A percentile compares a stretch with the other conserved stretches of the same genome.
phyloP scores from a whole-genome alignment of 1,284 basidiomycete species.

The Athelia psychrophila region DNA sequence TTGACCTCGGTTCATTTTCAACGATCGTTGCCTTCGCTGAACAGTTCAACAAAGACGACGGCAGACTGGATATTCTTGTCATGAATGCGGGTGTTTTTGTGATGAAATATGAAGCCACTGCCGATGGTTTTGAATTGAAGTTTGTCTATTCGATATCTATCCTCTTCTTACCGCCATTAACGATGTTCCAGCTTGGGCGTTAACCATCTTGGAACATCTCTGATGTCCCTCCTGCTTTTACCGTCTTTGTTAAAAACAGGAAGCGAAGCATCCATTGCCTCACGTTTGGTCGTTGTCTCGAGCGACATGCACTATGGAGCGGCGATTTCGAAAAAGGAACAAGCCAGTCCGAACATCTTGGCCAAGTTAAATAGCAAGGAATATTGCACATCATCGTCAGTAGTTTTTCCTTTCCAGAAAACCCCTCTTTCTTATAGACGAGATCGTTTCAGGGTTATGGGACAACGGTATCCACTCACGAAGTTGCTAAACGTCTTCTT shows the following conservation, averaged over 20 bases:
- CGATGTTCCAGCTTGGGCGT: slow-evolving; percentile 41
- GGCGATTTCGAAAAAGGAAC: slow-evolving; percentile 20
- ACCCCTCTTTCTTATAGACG: too few relatives aligned
- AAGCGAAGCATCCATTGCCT: slow-evolving; percentile 18
- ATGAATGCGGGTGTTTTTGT: slow-evolving; percentile 32
- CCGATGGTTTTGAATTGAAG: slow-evolving; percentile 36
- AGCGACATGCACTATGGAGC: slow-evolving; percentile 34
- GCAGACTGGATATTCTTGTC: slow-evolving; percentile 37
- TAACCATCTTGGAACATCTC: slow-evolving; percentile 35
- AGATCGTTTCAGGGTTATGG: slow-evolving; percentile 14
- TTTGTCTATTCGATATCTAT: slow-evolving; percentile 33
- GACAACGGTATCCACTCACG: slow-evolving; percentile 24
- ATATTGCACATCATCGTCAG: slow-evolving; percentile 25
- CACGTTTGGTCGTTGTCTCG: slow-evolving; percentile 35
- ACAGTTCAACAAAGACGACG: slow-evolving; percentile 31
- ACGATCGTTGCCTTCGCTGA: slow-evolving; percentile 37
- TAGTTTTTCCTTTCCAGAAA: neutral
- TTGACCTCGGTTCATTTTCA: slow-evolving; percentile 35
- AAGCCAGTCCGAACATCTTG: slow-evolving; percentile 25
- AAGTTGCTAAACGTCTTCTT: slow-evolving; percentile 43
- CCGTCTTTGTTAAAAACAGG: slow-evolving; percentile 38
- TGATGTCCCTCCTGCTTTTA: slow-evolving; percentile 38
- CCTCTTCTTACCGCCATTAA: slow-evolving; percentile 34
- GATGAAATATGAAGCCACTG: slow-evolving; percentile 19
- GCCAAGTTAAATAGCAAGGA: slow-evolving; percentile 25